These are phyloP conservation scores for Phytophthora pseudosyringae DNA, from an alignment of 352 stramenopile species.

Conservation along the genomic window DNA sequence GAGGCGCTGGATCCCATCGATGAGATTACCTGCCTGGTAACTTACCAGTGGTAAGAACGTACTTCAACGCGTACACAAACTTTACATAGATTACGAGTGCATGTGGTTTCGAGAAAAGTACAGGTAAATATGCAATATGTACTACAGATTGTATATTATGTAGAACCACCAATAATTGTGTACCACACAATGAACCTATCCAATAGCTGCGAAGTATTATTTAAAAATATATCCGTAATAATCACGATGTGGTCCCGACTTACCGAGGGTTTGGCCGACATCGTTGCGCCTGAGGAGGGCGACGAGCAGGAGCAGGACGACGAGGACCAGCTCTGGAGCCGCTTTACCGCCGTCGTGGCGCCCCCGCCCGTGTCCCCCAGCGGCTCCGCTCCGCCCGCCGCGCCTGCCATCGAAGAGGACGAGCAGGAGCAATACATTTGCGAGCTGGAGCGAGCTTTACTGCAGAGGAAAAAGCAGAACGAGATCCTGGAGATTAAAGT, in stretches of 20 bases:
- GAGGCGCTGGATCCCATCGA: slow-evolving; percentile 6
- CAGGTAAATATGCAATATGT: no score
- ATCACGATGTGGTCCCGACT: slow-evolving; percentile 69
- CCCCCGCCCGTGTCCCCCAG: slow-evolving; percentile 23
- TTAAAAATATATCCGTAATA: no score
- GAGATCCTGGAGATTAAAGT: slow-evolving; percentile 61
- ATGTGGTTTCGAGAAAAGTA: no score
- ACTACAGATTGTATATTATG: no score
- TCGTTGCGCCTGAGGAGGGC: slow-evolving; percentile 63
- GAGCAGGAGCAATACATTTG: slow-evolving; percentile 84
- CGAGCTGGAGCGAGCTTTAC: slow-evolving; percentile 71
- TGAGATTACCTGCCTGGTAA: background rate
- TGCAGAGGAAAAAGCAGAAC: slow-evolving; percentile 82
- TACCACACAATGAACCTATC: no score
- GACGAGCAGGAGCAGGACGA: slow-evolving; percentile 24
- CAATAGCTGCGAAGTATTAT: no score
- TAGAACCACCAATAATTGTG: no score
- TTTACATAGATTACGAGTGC: no score
- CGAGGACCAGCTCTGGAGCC: slow-evolving; percentile 48
- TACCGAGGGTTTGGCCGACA: slow-evolving; percentile 70
- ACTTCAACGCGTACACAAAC: no score
- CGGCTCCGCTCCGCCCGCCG: background rate
- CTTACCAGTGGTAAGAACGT: no score
- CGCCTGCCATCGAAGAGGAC: slow-evolving; percentile 45
- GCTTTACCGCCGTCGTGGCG: slow-evolving; percentile 57